phyloP scores from a whole-genome alignment of 352 stramenopile genomes.

The Phytophthora tentaculata region DNA sequence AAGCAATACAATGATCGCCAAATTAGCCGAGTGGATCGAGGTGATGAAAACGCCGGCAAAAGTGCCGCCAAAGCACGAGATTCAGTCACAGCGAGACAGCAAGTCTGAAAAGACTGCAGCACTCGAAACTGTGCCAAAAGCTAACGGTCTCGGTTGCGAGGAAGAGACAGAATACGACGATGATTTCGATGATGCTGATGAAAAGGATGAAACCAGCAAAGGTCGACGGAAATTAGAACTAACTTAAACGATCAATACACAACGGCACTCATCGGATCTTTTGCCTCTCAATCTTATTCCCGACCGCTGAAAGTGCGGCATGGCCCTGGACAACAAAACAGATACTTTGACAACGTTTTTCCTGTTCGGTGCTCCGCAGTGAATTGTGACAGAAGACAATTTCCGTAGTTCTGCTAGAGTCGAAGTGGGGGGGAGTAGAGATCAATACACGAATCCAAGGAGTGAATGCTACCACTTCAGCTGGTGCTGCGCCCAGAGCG shows the following conservation, averaged over 20 bases:
- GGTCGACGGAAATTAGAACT: slow-evolving; percentile 19
- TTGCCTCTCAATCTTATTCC: slow-evolving; percentile 4
- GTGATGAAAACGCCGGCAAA: slow-evolving; percentile 7
- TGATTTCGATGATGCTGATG: slow-evolving; percentile 51
- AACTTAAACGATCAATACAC: slow-evolving; percentile 8
- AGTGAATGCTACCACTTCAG: slow-evolving; percentile 32
- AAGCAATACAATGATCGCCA: slow-evolving; percentile 30
- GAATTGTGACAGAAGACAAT: too few species aligned
- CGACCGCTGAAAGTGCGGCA: background rate
- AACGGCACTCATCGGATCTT: slow-evolving; percentile 3
- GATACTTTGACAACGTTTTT: too few species aligned
- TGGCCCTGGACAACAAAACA: too few species aligned
- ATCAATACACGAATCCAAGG: background rate
- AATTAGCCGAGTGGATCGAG: slow-evolving; percentile 43
- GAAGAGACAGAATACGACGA: slow-evolving; percentile 48
- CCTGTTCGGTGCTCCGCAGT: too few species aligned
- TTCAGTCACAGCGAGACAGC: background rate
- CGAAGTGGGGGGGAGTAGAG: slow-evolving; percentile 8
- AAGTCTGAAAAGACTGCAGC: slow-evolving; percentile 3
- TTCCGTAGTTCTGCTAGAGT: too few species aligned
- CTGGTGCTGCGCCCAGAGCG: slow-evolving; percentile 26
- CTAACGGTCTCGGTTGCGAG: slow-evolving; percentile 15
- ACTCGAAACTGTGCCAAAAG: slow-evolving; percentile 3
- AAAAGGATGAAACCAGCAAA: slow-evolving; percentile 26
- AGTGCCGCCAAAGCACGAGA: background rate